Evolutionary conservation across 2,329 filamentous ascomycete genomes (phyloP), one percentile per base, ranked within the genome.

Genomic region (Fusarium robinianum): DNA sequence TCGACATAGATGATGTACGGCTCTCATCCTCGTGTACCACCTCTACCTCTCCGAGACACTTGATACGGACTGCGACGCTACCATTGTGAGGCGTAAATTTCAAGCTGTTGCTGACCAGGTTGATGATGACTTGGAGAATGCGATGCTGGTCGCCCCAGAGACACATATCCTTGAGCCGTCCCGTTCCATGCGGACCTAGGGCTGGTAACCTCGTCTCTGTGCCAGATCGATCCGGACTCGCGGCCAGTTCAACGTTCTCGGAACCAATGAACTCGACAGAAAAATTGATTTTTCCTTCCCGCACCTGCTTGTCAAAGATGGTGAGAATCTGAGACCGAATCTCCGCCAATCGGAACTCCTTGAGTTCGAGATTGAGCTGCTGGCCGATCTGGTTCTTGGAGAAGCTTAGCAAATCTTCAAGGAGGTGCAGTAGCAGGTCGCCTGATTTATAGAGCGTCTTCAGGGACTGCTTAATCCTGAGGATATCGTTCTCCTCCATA

Each of bases 371-470:
- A 26, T 75, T 85, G 29, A 96, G 73, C 50, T 91, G 84, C 58
- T 95, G 88, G 3, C 90, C 90, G 36, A 95, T 90, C 67, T 96
- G 90, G 61, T 96, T 96, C 69, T 95, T 96, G 63, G 88, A 94
- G 69, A 96, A 96, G 23, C 88, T 95, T 25, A 96, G 72, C 4
- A 96, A 75, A 71, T 96, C 91, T 26, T 94, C 94, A 6, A 96
- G 74, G 2, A 96, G 78, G 62, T 96, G 90, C 3, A 95, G 74
- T 6, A 96, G 71, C 5, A 96, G 69, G 64, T 96, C 91, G 15
- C 82, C 67, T 5, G 67, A 69, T 43, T 67, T 94, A 69, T 95
- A 96, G 14, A 96, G 84, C 12, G 90, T 90, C 58, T 89, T 87
- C 5, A 96, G 74, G 1, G 88, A 94, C 56, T 90, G 82, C 66